Evolutionary conservation across 768 basidiomycete genomes (phyloP).

Genomic region (Lactarius indigo): DNA sequence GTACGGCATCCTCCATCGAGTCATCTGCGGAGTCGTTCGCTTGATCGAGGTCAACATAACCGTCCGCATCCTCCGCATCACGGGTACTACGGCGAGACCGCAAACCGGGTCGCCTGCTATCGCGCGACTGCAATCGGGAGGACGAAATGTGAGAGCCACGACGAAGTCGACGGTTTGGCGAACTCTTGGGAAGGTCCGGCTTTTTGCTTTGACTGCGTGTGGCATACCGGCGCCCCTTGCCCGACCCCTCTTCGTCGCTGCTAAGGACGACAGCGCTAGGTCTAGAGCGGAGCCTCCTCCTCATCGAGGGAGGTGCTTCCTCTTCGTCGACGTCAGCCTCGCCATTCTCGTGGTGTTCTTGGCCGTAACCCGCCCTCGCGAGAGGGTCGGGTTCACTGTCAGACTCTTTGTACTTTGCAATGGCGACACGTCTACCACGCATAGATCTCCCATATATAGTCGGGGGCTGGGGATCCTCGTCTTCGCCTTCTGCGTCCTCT

Average conservation of each 20-base stretch:
- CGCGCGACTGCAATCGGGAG: constrained; percentile 12
- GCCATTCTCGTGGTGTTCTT: constrained; percentile 10
- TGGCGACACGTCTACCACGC: constrained; percentile 30
- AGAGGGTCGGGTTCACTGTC: constrained; percentile 25
- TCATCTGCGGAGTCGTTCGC: constrained; percentile 29
- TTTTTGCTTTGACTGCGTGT: constrained; percentile 42
- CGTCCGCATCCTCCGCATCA: constrained; percentile 27
- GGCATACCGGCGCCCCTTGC: constrained; percentile 33
- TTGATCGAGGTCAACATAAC: constrained; percentile 24
- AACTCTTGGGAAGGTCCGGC: constrained; percentile 26
- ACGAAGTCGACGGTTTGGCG: constrained; percentile 30
- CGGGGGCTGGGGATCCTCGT: constrained; percentile 20
- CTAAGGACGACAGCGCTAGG: constrained; percentile 38
- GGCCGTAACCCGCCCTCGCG: constrained; percentile 9
- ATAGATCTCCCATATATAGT: constrained; percentile 24
- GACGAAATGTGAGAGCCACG: constrained; percentile 36
- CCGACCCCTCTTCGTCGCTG: constrained; percentile 41
- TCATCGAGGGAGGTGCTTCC: constrained; percentile 28
- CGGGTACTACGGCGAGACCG: constrained; percentile 22
- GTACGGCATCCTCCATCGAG: constrained; percentile 55
- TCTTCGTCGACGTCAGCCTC: constrained; percentile 30
- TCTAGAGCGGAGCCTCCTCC: constrained; percentile 13
- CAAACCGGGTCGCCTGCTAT: constrained; percentile 20
- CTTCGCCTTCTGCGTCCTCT: constrained; percentile 27
- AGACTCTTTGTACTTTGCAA: constrained; percentile 33